Evolutionary conservation across 306 rosid species (phyloP).

Genomic region (Glycine tomentella): DNA sequence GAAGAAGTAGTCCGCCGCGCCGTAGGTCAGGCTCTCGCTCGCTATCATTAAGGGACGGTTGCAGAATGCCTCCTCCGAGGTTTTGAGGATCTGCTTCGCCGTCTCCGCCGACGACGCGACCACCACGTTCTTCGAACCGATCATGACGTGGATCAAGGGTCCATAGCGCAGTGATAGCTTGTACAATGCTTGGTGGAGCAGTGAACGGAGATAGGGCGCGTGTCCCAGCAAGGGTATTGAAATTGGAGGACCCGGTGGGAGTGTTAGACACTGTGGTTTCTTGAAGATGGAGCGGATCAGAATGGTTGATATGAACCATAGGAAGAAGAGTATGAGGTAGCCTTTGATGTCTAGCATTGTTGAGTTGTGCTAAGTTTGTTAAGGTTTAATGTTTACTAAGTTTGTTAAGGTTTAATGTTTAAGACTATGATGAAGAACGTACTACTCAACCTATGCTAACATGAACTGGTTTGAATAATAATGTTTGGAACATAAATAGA

Average conservation of each 20-base stretch:
- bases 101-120: not conserved
- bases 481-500: not conserved
- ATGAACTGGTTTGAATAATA: not conserved
- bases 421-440: not conserved
- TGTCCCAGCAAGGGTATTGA: not conserved
- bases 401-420: not conserved
- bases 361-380: not conserved
- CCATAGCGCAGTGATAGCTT: not conserved
- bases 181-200: not conserved
- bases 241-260: not conserved
- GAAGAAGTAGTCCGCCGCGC: not conserved
- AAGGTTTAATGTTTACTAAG: no score
- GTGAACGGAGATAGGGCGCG: not conserved
- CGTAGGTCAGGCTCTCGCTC: not conserved
- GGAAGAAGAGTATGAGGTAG: not conserved
- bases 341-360: not conserved
- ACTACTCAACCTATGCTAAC: not conserved
- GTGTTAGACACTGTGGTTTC: not conserved
- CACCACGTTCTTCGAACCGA: not conserved
- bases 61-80: not conserved
- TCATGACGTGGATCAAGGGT: not conserved
- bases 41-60: slow-evolving; percentile 4
- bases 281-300: not conserved
- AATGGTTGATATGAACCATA: not conserved
- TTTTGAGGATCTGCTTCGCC: not conserved